Conservation (phyloP, 1,284 basidiomycete species). For the Irpex sp. region DNA sequence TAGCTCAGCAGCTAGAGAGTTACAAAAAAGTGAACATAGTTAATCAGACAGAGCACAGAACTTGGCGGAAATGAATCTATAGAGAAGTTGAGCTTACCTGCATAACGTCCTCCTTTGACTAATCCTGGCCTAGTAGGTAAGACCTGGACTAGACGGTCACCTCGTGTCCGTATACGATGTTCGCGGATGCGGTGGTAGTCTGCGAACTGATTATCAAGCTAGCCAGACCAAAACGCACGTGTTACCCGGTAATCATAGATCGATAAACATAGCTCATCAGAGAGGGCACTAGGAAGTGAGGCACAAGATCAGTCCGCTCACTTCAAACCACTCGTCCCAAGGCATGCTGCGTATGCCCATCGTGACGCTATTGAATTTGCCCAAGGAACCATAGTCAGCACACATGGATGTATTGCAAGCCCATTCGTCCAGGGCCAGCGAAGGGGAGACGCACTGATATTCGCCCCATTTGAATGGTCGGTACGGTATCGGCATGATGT, state of each 20-base stretch:
- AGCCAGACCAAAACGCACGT: not conserved
- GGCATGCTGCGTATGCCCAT: slow-evolving; percentile 70
- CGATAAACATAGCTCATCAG: not conserved
- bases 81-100: slow-evolving; percentile 39
- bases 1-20: slow-evolving; percentile 51
- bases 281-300: slow-evolving; percentile 1
- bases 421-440: no score
- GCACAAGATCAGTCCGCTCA: slow-evolving; percentile 17
- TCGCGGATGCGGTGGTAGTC: slow-evolving; percentile 51
- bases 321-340: slow-evolving; percentile 70
- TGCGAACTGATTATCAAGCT: slow-evolving; percentile 56
- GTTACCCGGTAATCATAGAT: not conserved
- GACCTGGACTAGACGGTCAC: slow-evolving; percentile 44
- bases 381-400: slow-evolving; percentile 1
- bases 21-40: not conserved
- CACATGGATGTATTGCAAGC: not conserved
- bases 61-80: not conserved
- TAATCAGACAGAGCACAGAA: not conserved
- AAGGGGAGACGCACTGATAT: slow-evolving; percentile 50
- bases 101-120: slow-evolving; percentile 48
- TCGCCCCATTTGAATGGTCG: slow-evolving; percentile 61
- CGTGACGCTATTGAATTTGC: slow-evolving; percentile 44
- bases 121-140: slow-evolving; percentile 45
- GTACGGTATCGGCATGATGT: slow-evolving; percentile 55
- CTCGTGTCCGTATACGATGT: slow-evolving; percentile 48